Evolutionary conservation across 768 basidiomycete genomes (phyloP).

Genomic region (Boletus subparvulus): DNA sequence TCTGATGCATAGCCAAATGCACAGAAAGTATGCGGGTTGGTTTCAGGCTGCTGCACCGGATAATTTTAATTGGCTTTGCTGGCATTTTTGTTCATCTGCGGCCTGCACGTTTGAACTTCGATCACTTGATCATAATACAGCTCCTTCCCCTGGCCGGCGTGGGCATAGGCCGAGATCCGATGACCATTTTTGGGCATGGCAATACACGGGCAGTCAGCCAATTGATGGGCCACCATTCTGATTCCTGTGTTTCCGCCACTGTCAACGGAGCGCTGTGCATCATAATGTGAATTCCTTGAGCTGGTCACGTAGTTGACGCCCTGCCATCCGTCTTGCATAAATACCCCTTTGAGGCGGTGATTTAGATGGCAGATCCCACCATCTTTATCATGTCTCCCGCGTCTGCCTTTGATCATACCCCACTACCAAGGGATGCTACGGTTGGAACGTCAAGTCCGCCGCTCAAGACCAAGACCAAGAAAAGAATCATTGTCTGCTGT

Average conservation of each 20-base stretch:
- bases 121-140: background rate
- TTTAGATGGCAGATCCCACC: background rate
- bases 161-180: background rate
- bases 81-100: background rate
- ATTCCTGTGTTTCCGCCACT: background rate
- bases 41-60: background rate
- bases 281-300: background rate
- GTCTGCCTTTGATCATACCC: constrained; percentile 2
- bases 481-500: constrained; percentile 71
- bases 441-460: background rate
- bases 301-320: background rate
- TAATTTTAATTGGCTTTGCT: background rate
- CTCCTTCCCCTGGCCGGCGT: background rate
- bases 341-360: constrained; percentile 10
- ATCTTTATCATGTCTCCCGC: constrained; percentile 11
- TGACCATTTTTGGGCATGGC: background rate
- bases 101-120: background rate
- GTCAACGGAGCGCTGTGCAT: background rate
- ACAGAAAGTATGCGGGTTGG: background rate
- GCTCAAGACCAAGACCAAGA: constrained; percentile 33
- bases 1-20: background rate
- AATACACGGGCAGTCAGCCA: background rate
- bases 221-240: background rate
- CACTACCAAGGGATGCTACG: background rate
- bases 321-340: constrained; percentile 18